Evolutionary conservation across 2,329 filamentous ascomycete genomes (phyloP).

Genomic region (Diaporthe citrichinensis): DNA sequence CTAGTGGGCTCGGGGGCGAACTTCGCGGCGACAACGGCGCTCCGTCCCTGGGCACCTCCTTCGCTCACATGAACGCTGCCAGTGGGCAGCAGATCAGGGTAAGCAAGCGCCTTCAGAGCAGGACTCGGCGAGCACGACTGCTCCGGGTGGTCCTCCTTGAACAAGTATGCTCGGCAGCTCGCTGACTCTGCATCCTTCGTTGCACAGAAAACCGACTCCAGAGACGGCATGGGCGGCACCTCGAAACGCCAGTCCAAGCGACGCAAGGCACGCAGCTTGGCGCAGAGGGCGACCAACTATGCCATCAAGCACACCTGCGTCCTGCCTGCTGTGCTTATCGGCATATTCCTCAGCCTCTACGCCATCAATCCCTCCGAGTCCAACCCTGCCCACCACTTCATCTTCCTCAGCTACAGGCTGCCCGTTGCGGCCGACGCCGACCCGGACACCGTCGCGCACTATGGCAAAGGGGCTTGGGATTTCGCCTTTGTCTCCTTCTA

Average conservation of each 20-base stretch:
- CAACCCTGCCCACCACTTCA: slow-evolving; percentile 84
- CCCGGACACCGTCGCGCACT: slow-evolving; percentile 70
- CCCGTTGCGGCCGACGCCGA: slow-evolving; percentile 61
- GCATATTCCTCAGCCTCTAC: slow-evolving; percentile 77
- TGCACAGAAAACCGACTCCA: slow-evolving; percentile 43
- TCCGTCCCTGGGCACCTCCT: slow-evolving; percentile 67
- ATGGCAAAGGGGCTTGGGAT: slow-evolving; percentile 91
- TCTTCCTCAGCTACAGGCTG: slow-evolving; percentile 91
- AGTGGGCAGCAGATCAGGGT: slow-evolving; percentile 37
- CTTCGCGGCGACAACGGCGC: slow-evolving; percentile 70
- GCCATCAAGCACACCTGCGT: slow-evolving; percentile 72
- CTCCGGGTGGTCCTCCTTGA: neutral
- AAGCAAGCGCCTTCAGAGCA: slow-evolving; percentile 3
- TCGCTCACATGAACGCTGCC: slow-evolving; percentile 58
- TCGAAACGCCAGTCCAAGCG: slow-evolving; percentile 66
- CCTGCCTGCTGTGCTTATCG: slow-evolving; percentile 77
- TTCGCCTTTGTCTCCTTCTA: slow-evolving; percentile 92
- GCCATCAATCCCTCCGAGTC: slow-evolving; percentile 80
- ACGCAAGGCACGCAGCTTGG: slow-evolving; percentile 67
- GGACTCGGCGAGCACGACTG: neutral
- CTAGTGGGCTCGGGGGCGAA: slow-evolving; percentile 67
- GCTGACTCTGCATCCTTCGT: slow-evolving; percentile 41
- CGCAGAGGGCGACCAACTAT: slow-evolving; percentile 67
- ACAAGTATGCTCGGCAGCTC: neutral
- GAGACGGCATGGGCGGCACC: slow-evolving; percentile 45